Evolutionary conservation across 2,329 filamentous ascomycete species (phyloP).

Genomic region (Raffaelea ambrosiae): DNA sequence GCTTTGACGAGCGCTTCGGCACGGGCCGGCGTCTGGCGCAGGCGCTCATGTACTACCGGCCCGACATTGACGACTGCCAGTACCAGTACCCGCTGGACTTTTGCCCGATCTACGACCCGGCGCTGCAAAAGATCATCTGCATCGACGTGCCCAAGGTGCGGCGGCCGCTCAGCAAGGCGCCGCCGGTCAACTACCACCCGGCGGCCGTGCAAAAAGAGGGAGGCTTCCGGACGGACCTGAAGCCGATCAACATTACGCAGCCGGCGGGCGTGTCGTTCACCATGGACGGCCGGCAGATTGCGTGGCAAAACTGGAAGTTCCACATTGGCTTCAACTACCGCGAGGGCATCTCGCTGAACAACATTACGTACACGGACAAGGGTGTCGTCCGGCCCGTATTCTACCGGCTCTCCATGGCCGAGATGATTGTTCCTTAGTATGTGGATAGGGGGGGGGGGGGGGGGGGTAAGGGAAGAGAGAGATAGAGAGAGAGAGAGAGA

Average conservation of each 20-base stretch:
- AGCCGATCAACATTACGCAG: conserved; percentile 68
- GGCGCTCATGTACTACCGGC: conserved; percentile 94
- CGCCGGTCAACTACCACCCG: conserved; percentile 72
- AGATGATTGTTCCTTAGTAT: conserved; percentile 84
- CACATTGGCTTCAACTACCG: conserved; percentile 94
- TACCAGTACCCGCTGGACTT: conserved; percentile 91
- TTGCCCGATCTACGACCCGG: conserved; percentile 81
- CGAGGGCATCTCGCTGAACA: conserved; percentile 82
- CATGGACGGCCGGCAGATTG: conserved; percentile 58
- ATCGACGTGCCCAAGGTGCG: conserved; percentile 77
- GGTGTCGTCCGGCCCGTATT: conserved; percentile 69
- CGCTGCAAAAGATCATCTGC: conserved; percentile 67
- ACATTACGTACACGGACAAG: conserved; percentile 85
- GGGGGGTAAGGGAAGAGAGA: too few species aligned
- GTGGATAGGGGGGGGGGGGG: too few species aligned
- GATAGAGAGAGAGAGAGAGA: too few species aligned
- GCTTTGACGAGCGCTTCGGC: conserved; percentile 84
- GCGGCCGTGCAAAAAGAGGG: conserved; percentile 62
- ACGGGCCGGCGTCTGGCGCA: conserved; percentile 74
- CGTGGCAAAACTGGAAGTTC: conserved; percentile 90
- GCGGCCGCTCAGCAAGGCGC: conserved; percentile 62
- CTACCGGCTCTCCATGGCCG: conserved; percentile 79
- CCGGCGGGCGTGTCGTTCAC: conserved; percentile 81
- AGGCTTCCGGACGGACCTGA: conserved; percentile 70
- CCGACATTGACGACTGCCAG: conserved; percentile 75